These are phyloP conservation scores for Paxillus involutus DNA, from an alignment of 768 basidiomycete genomes.

Conservation along the genomic window DNA sequence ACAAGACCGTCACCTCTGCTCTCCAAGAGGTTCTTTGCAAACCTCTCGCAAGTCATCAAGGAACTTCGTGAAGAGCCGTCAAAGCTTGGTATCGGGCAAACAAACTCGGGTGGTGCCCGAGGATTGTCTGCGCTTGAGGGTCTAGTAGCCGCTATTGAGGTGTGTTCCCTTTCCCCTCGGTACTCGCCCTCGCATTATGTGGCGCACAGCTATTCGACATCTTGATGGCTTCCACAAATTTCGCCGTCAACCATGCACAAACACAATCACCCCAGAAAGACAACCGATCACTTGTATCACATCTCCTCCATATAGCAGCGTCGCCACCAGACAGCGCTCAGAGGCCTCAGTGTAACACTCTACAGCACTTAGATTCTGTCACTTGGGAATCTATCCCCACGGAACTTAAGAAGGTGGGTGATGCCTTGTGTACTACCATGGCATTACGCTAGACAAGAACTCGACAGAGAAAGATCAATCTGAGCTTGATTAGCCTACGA, in stretches of 20 bases:
- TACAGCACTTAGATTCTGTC: constrained; percentile 45
- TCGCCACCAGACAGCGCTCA: constrained; percentile 53
- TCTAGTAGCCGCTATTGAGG: constrained; percentile 69
- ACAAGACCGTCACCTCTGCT: constrained; percentile 55
- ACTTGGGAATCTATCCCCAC: constrained; percentile 60
- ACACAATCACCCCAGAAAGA: constrained; percentile 29
- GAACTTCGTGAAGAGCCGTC: constrained; percentile 47
- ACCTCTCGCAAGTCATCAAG: constrained; percentile 37
- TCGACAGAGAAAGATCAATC: constrained; percentile 56
- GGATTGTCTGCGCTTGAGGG: constrained; percentile 75
- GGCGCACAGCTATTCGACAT: constrained; percentile 44
- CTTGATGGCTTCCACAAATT: constrained; percentile 23
- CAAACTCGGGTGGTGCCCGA: constrained; percentile 42
- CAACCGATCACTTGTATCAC: constrained; percentile 30
- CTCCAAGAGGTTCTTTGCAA: constrained; percentile 56
- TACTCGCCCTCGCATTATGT: neutral
- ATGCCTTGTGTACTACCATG: neutral
- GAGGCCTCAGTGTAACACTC: constrained; percentile 55
- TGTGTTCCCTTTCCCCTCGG: constrained; percentile 26
- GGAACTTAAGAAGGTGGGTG: constrained; percentile 60
- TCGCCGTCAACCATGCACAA: constrained; percentile 7
- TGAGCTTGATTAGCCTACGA: constrained; percentile 49
- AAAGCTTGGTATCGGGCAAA: constrained; percentile 58
- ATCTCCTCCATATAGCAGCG: constrained; percentile 64
- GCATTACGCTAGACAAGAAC: neutral